Percentiles rank a stretch among this genome's conserved stretches.
phyloP scores from a whole-genome alignment of 768 basidiomycete genomes.

The Lactarius pseudohatsudake region DNA sequence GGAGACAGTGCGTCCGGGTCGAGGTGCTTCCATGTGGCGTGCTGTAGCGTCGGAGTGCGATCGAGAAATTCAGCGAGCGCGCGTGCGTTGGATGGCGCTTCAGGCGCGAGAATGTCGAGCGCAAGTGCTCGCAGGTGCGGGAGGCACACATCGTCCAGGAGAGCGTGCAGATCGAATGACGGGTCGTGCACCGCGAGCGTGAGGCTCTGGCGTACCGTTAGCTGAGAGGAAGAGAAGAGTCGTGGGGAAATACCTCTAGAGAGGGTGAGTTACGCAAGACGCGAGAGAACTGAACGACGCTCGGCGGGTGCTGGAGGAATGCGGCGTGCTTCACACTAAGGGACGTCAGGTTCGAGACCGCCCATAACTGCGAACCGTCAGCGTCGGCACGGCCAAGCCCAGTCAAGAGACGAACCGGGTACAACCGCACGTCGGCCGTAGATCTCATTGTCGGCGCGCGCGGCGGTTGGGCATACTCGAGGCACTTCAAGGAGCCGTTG shows the following conservation, averaged over 20 bases:
- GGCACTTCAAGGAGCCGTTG: neutral
- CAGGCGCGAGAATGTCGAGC: constrained; percentile 1
- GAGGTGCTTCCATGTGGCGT: neutral
- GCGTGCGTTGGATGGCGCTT: neutral
- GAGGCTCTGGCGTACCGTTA: neutral
- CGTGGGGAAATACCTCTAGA: constrained; percentile 5
- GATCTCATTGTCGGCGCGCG: neutral
- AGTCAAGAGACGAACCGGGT: constrained; percentile 4
- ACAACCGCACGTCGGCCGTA: neutral
- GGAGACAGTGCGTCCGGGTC: neutral
- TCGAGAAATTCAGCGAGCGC: neutral
- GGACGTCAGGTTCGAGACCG: constrained; percentile 11
- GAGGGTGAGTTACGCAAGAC: constrained; percentile 8
- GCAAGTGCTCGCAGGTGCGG: neutral
- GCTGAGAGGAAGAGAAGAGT: neutral
- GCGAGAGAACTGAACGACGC: constrained; percentile 11
- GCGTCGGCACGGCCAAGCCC: no score
- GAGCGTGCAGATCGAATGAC: constrained; percentile 1
- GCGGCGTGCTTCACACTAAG: constrained; percentile 7
- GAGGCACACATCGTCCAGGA: constrained; percentile 3
- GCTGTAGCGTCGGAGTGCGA: no score
- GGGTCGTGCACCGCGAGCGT: constrained; percentile 38
- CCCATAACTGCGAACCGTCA: constrained; percentile 4
- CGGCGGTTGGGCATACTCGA: constrained; percentile 1
- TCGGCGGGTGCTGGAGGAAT: constrained; percentile 7